Evolutionary conservation across 371 early-diverging fungal genomes (phyloP), one percentile per base, ranked within the genome.

Genomic region (Apophysomyces variabilis): DNA sequence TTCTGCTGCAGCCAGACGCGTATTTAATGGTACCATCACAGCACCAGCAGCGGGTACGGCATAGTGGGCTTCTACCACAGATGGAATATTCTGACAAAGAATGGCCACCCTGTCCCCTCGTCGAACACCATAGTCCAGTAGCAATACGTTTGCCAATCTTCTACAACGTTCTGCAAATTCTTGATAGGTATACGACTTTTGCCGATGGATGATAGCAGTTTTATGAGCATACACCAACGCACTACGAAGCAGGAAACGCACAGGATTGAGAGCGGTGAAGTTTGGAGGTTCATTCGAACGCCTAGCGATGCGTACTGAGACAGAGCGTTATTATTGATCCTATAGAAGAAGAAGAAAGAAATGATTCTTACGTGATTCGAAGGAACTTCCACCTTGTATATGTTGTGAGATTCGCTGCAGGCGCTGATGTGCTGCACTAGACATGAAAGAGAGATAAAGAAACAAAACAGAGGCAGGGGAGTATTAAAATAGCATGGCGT

Each of bases 1-100:
- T 70, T 92, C 92, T 5, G 76, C 64, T 4, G 79, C 74, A 1
- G 75, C 79, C 7, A 92, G 73, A 7, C 90, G 82, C 5, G 86
- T 83, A 65, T 92, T 92, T 65, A 92, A 78, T 14, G 89, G 86
- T 0, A 89, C 89, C 3, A 87, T 68, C 37, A 89, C 77, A 5
- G 79, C 90, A 18, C 86, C 84, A 7, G 84, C 73, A 16, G 84
- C 80, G 1, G 90, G 90, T n/a, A 90, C 77, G 9, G 83, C 89
- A 74, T 81, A 90, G 18, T 85, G 84, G 0, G 87, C 86, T 37
- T 91, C 90, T 7, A 88, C 73, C 68, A 84, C 75, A 6, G 84
- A 77, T 11, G 85, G 83, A n/a, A 83, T 80, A 66, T 89, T 92
- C 18, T 87, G 87, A 11, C 84, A 82, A 9, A 91, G 69, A 26